Conservation (phyloP, 495 filamentous ascomycete species). For the Thozetella sp. region DNA sequence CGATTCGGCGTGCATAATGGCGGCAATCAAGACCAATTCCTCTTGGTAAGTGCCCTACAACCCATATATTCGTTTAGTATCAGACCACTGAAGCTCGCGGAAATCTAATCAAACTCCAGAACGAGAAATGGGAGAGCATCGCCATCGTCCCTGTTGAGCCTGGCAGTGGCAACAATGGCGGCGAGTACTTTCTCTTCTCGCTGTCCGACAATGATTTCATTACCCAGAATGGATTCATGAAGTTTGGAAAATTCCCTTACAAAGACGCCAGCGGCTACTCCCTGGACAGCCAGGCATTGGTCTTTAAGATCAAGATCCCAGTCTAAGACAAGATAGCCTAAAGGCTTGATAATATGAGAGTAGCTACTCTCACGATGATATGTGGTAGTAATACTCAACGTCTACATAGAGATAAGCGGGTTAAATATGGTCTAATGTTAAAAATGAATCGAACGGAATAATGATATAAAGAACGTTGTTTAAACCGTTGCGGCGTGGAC, state of each 20-base stretch:
- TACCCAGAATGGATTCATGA: conserved; percentile 69
- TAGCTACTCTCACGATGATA: neutral
- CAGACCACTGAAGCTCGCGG: too few relatives aligned
- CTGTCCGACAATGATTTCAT: conserved; percentile 78
- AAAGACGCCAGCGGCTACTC: conserved; percentile 63
- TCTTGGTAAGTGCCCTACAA: conserved; percentile 18
- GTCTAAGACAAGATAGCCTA: neutral
- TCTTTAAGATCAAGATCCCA: conserved; percentile 66
- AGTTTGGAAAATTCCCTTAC: conserved; percentile 60
- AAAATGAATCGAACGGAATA: too few relatives aligned
- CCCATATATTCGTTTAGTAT: neutral
- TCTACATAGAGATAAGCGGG: too few relatives aligned
- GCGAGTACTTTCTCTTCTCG: conserved; percentile 68
- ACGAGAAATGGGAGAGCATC: conserved; percentile 81
- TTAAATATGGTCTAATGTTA: too few relatives aligned
- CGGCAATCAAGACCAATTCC: conserved; percentile 17
- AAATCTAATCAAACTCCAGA: conserved; percentile 20
- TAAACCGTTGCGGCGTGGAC: too few relatives aligned
- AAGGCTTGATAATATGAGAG: neutral
- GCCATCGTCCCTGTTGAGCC: conserved; percentile 62
- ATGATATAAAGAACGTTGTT: too few relatives aligned
- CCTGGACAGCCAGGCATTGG: conserved; percentile 66
- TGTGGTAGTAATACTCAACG: too few relatives aligned
- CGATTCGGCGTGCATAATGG: conserved; percentile 55
- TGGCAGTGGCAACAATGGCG: conserved; percentile 23